Percentiles rank a stretch among this genome's conserved stretches.
Evolutionary conservation across 208 protist genomes (phyloP).

Genomic region (Tetramitus jugosus): DNA sequence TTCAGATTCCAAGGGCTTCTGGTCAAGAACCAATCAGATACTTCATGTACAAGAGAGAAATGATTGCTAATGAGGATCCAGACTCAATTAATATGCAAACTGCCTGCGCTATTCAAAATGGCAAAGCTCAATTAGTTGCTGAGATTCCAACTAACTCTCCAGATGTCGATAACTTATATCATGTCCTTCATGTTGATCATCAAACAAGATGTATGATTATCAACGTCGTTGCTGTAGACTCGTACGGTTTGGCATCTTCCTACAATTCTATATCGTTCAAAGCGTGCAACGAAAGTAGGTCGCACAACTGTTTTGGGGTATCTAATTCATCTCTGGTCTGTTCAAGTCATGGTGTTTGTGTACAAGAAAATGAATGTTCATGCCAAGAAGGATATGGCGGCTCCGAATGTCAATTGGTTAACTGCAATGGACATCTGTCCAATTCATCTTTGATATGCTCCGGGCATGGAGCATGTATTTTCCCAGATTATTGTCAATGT

Average conservation of each 20-base stretch:
- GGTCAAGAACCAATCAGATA: background rate
- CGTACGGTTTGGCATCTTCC: background rate
- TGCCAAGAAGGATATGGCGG: no score
- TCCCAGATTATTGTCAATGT: background rate
- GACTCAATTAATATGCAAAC: conserved; percentile 22
- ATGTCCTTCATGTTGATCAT: background rate
- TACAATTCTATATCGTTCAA: background rate
- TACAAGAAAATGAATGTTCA: no score
- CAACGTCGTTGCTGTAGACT: background rate
- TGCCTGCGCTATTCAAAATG: background rate
- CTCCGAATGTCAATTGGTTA: no score
- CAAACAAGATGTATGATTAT: background rate
- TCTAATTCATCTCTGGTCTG: no score
- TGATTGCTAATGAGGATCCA: background rate
- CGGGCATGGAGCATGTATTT: background rate
- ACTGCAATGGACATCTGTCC: no score
- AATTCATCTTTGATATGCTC: no score
- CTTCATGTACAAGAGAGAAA: background rate
- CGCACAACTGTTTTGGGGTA: no score
- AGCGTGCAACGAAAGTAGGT: no score
- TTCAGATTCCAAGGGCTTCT: background rate
- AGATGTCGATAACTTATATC: background rate
- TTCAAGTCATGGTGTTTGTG: no score
- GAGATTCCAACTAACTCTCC: background rate
- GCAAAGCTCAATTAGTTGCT: background rate